A percentile compares a stretch with the other conserved stretches of the same genome.
Conservation (phyloP, 768 basidiomycete genomes). For the Naganishia onofrii region DNA sequence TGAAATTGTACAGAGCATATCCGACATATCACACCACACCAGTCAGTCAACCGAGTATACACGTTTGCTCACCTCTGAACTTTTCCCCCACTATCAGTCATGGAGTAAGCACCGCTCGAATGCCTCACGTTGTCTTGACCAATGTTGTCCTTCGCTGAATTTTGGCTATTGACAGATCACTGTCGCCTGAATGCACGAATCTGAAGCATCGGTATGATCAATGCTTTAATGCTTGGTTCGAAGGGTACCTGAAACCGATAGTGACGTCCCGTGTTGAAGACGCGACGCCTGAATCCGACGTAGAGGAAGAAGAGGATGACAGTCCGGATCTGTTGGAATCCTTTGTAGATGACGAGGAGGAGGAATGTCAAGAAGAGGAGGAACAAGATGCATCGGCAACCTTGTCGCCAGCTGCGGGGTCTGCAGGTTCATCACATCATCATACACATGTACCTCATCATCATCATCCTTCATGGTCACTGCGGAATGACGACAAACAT, state of each 20-base stretch:
- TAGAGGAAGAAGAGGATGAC: constrained; percentile 27
- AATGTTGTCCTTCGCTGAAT: neutral
- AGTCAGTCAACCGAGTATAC: too few relatives aligned
- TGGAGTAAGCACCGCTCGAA: constrained; percentile 20
- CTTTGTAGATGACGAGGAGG: constrained; percentile 23
- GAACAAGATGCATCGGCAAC: neutral
- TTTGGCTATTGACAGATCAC: constrained; percentile 56
- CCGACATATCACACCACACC: too few relatives aligned
- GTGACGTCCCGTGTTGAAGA: constrained; percentile 29
- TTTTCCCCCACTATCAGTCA: neutral
- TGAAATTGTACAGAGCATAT: too few relatives aligned
- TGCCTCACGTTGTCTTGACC: neutral
- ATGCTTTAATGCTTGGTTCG: constrained; percentile 97
- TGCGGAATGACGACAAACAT: constrained; percentile 18
- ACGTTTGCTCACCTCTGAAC: neutral
- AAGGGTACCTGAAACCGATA: constrained; percentile 83
- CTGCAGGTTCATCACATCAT: neutral
- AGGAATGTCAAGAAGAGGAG: constrained; percentile 1
- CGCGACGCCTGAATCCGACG: constrained; percentile 11
- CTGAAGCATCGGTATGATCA: constrained; percentile 85
- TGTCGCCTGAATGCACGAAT: constrained; percentile 80
- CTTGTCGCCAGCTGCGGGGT: neutral
- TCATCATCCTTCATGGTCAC: constrained; percentile 22
- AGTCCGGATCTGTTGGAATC: neutral
- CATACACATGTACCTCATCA: neutral